Conservation (phyloP, 208 protist species). For the Vickermania spadyakhi region DNA sequence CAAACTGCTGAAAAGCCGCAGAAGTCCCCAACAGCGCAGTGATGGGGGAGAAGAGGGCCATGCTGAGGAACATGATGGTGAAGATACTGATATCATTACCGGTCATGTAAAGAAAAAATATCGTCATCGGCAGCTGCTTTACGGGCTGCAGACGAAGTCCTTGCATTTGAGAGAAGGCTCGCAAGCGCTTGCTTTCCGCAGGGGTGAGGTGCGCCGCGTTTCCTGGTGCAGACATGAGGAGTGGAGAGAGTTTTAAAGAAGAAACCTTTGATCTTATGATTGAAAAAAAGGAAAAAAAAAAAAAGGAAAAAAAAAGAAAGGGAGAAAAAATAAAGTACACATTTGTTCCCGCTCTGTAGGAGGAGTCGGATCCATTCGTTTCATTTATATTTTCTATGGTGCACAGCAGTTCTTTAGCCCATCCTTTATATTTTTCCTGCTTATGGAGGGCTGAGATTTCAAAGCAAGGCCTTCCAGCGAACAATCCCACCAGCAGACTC, state of each 20-base stretch:
- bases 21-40: conserved; percentile 37
- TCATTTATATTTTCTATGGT: too few species aligned
- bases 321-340: conserved; percentile 1
- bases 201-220: conserved; percentile 8
- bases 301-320: conserved; percentile 4
- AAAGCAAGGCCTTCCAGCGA: conserved; percentile 42
- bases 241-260: too few species aligned
- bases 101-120: conserved; percentile 86
- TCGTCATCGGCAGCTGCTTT: conserved; percentile 77
- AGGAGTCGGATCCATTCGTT: too few species aligned
- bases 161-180: conserved; percentile 48
- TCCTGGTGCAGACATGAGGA: background rate
- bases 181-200: conserved; percentile 41
- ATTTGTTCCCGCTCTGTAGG: background rate
- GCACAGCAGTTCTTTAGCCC: too few species aligned
- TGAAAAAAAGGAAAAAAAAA: conserved; percentile 1
- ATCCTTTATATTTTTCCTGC: too few species aligned
- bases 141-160: conserved; percentile 62
- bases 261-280: background rate
- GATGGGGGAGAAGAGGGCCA: conserved; percentile 73
- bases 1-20: conserved; percentile 52
- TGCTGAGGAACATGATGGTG: conserved; percentile 86
- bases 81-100: conserved; percentile 84
- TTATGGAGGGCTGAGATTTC: too few species aligned
- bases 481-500: conserved; percentile 39